Base-by-base conservation (phyloP, 257 asterid genomes). In the Nicotiana tabacum region DNA sequence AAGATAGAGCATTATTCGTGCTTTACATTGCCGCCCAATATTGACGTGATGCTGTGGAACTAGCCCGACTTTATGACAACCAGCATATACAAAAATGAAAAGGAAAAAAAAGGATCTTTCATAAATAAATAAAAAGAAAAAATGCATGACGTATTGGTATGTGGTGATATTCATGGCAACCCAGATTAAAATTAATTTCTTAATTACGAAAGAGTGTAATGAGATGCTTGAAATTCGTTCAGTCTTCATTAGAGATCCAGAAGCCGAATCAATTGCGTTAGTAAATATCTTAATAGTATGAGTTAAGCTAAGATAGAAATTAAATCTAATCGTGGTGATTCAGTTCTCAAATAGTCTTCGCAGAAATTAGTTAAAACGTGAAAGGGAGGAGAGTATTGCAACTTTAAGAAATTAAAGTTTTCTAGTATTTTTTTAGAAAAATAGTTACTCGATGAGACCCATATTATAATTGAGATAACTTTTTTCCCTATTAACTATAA, bases 1-100 rank as follows among this genome's bases (percentile, higher is more conserved):
- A 72, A 72, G 79, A 72, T 72, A 3, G 79, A 72, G 79, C 79
- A 43, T 72, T 72, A 72, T 72, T 72, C 79, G 61, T 46, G 61
- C 79, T 46, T 72, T 72, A 24, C 18, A 6, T 21, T 43, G 79
- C 61, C 79, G 39, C 24, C 61, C 79, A 24, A 72, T 21, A 24
- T 72, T 72, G 79, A 46, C 24, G 79, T 72, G 24, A 46, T 46
- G 39, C 61, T 21, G 12, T 21, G 58, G 60, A 72, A 48, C 21
- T 72, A 43, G 57, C 21, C 57, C 57, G 10, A 39, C 57, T n/a
- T 68, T 69, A 15, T 51, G 56, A 51, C 56, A 48, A 8, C 13
- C 56, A 48, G 56, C 56, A 55, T 55, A 69, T 70, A 9, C 13
- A 6, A 11, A 39, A 69, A 43, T 43, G 9, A 18, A 67, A 68